Evolutionary conservation across 768 basidiomycete species (phyloP), one percentile per base, ranked within the genome.

Genomic region (Tricholoma terreum): DNA sequence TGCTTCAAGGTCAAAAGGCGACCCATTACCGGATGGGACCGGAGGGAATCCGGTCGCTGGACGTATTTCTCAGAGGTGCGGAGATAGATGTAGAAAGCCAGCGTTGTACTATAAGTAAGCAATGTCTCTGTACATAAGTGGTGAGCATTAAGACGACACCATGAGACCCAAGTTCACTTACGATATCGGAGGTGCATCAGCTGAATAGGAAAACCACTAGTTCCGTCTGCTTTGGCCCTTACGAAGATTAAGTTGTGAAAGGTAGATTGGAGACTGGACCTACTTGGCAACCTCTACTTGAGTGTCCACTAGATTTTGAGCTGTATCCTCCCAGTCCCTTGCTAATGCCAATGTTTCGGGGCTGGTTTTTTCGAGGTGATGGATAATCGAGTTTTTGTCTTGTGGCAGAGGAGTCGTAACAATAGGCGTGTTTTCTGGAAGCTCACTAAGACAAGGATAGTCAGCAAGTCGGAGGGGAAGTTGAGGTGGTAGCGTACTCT

Each of bases 61-160:
- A 81, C 77, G 67, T 86, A 85, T 71, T 88, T 83, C 58, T 82
- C 77, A 38, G 80, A 81, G 21, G 89, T 78, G 15, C 90, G 84
- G n/a, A 98, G 79, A 69, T 94, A 85, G 38, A 98, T 76, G 74
- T 96, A 98, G 75, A 94, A 98, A 1, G 94, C 90, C 45, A 98
- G 85, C 2, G 86, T 87, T 0, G 94, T 91, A 17, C 91, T 81
- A 67, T 98, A 98, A 8, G 94, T 92, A 35, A 97, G 75, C 2
- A 96, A 77, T 1, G 94, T 83, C 78, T 98, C 95, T 98, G 50
- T 38, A 50, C n/a, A 56, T 31, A 40, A 17, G 14, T 19, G 33
- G 43, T 11, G 40, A 57, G 5, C 45, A 15, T 33, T 55, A 9
- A 33, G 14, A 35, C 35, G 8, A 51, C 33, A 27, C 15, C 17